phyloP scores from a whole-genome alignment of 768 basidiomycete genomes.

The Calocybe gangraenosa region DNA sequence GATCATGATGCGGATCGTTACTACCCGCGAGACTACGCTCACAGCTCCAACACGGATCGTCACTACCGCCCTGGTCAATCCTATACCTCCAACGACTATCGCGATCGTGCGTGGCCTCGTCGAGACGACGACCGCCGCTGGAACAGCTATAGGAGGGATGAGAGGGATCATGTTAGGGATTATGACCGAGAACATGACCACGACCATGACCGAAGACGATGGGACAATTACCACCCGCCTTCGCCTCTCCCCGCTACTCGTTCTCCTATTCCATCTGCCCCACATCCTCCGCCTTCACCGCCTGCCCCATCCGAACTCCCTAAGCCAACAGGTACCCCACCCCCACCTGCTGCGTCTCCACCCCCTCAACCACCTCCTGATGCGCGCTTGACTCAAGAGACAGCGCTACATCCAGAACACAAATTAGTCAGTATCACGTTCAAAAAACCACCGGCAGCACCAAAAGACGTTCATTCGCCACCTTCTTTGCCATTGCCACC shows the following conservation, averaged over 20 bases:
- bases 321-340: constrained; percentile 1
- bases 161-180: constrained; percentile 5
- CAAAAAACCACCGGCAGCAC: constrained; percentile 41
- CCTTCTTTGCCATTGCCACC: constrained; percentile 26
- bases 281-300: constrained; percentile 18
- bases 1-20: constrained; percentile 22
- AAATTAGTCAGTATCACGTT: constrained; percentile 37
- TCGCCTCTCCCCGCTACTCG: constrained; percentile 14
- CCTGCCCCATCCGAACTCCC: constrained; percentile 26
- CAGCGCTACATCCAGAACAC: constrained; percentile 28
- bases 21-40: constrained; percentile 10
- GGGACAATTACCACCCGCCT: constrained; percentile 18
- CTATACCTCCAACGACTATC: constrained; percentile 15
- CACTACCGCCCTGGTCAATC: constrained; percentile 23
- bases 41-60: constrained; percentile 18
- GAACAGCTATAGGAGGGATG: constrained; percentile 9
- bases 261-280: constrained; percentile 11
- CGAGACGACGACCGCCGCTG: constrained; percentile 20
- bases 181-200: constrained; percentile 15
- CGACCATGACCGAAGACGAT: constrained; percentile 20
- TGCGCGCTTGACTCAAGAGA: constrained; percentile 18
- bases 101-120: constrained; percentile 30
- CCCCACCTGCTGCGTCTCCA: constrained; percentile 12
- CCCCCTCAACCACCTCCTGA: constrained; percentile 33
- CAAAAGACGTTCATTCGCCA: constrained; percentile 42